Evolutionary conservation across 495 filamentous ascomycete species (phyloP), one percentile per base, ranked within the genome.

Genomic region (Penicillium turbatum): DNA sequence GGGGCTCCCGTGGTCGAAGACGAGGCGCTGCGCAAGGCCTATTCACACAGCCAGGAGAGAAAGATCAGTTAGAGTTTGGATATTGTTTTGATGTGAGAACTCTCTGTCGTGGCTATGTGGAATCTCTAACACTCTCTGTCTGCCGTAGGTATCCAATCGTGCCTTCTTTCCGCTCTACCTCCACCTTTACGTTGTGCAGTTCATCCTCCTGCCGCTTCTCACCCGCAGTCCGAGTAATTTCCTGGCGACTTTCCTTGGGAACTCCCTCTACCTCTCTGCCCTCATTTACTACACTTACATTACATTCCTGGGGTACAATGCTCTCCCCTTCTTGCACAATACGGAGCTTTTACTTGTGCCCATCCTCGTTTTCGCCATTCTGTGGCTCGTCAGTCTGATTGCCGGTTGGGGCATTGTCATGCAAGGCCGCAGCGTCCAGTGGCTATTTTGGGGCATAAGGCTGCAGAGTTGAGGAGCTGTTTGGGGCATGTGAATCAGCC

Each of bases 131-230:
- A 0, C 26, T 17, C 3, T 26, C 10, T 41, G 19, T 5, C 13
- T 31, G 38, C 0, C 5, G n/a, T 48, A 85, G 84, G 84, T 87
- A 31, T 80, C 85, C 5, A 88, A 87, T 50, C 78, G 86, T 31
- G 85, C 86, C 2, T 89, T 87, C 69, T 86, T 89, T 61, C 86
- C 86, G 2, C 74, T 89, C 34, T 89, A 86, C 76, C 75, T 86
- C 42, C 84, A 86, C 57, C 74, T 89, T 29, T 89, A 89, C 52
- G 82, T 88, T 35, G 67, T 88, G 19, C 86, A 89, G 56, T 89
- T 89, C 65, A 62, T 89, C 6, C 78, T 88, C 31, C 80, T 88
- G 61, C 86, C 86, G 13, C 55, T 89, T 8, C 67, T 73, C 39
- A 73, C 72, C 6, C 72, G 67, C 51, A 72, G 61, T 49, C 69